A percentile compares a stretch with the other conserved stretches of the same genome.
Evolutionary conservation across 495 filamentous ascomycete species (phyloP).

Genomic region (Geopyxis carbonaria): DNA sequence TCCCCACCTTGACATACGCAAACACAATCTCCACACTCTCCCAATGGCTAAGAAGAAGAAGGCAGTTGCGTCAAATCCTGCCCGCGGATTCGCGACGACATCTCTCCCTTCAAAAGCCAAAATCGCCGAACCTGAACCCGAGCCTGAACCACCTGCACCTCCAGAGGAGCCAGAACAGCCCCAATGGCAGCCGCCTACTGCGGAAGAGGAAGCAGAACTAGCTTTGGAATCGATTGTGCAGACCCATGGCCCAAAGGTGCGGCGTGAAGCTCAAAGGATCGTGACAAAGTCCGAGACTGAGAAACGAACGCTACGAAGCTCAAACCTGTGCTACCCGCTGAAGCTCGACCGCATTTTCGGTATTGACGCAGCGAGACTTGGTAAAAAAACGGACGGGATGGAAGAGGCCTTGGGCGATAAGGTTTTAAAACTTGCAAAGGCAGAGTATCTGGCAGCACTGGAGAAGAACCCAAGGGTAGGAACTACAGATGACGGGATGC

Average conservation of each 20-base stretch:
- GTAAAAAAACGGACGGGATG: conserved; percentile 2
- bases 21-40: conserved; percentile 4
- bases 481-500: conserved; percentile 50
- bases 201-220: conserved; percentile 31
- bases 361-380: conserved; percentile 8
- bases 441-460: conserved; percentile 28
- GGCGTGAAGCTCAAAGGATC: conserved; percentile 24
- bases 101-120: conserved; percentile 65
- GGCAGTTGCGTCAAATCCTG: conserved; percentile 67
- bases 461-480: conserved; percentile 23
- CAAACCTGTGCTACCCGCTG: conserved; percentile 11
- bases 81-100: conserved; percentile 80
- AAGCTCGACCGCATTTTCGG: conserved; percentile 15
- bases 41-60: conserved; percentile 70
- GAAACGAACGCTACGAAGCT: conserved; percentile 16
- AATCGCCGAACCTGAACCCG: conserved; percentile 11
- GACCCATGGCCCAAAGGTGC: conserved; percentile 48
- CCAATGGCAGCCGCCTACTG: conserved; percentile 25
- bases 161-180: conserved; percentile 10
- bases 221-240: conserved; percentile 63
- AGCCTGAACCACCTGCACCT: conserved; percentile 1
- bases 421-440: conserved; percentile 28
- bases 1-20: neutral
- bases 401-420: conserved; percentile 28
- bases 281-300: conserved; percentile 11